Base-by-base conservation (phyloP, 2,329 filamentous ascomycete genomes). In the Fusarium sp. region DNA sequence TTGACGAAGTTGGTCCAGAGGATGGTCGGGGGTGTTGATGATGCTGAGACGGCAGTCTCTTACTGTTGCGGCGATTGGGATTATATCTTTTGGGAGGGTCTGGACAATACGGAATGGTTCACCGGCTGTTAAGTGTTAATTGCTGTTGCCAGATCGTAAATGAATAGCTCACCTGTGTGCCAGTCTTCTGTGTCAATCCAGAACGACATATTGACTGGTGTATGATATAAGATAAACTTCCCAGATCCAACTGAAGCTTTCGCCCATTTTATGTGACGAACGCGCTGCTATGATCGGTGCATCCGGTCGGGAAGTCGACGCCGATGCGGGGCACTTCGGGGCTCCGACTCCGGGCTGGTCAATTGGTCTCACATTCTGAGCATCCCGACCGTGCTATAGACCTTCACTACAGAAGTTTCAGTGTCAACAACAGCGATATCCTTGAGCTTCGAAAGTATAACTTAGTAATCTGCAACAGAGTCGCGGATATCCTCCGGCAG, bases 121-220 rank as follows among this genome's bases (percentile, higher is more conserved):
- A 11, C 73, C 73, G 15, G 73, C 73, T 1, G 72, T 71, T 41
- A 26, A 3, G 33, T 26, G 46, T 49, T 23, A 49, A 12, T 36
- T n/a, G 23, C 3, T n/a, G 11, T n/a, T n/a, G 28, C 23, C 11
- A 15, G 4, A 3, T 23, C 8, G 4, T 7, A 10, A 28, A 8
- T 4, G 15, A 11, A 15, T 44, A 9, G 4, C 8, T n/a, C 18
- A 49, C 46, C 46, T 38, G 47, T 51, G 6, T 75, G 72, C 72
- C 73, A 75, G 33, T 75, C 72, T 47, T 75, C 72, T 1, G 73
- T 61, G 1, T 69, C 57, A 4, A 75, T 57, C 73, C 73, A 75
- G 18, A 44, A 74, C 1, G 69, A 38, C 59, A 62, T 62, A 7
- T 9, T 28, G 18, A 11, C 9, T 8, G 36, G 26, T 37, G 8